Conservation (phyloP, 2,329 filamentous ascomycete genomes). For the Emmonsia crescens region DNA sequence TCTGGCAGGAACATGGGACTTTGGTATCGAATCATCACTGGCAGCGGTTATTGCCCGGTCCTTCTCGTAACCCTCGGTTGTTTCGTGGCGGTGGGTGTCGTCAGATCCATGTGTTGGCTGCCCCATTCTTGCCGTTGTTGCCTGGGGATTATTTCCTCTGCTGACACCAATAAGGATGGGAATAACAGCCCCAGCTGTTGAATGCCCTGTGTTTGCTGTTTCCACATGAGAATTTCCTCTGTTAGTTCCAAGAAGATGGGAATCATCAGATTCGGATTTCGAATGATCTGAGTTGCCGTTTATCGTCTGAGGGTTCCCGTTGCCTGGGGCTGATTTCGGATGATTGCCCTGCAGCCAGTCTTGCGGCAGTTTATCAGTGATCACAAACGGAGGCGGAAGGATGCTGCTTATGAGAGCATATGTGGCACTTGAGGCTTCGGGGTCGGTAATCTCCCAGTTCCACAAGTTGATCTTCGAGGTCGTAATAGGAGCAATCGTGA, state of each 20-base stretch:
- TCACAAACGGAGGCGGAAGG: constrained; percentile 9
- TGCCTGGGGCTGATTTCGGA: neutral
- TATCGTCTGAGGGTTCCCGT: neutral
- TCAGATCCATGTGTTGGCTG: neutral
- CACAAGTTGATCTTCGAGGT: constrained; percentile 8
- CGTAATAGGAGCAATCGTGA: constrained; percentile 10
- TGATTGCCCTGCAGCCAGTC: neutral
- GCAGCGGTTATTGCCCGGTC: neutral
- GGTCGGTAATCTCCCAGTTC: constrained; percentile 5
- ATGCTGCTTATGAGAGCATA: constrained; percentile 8
- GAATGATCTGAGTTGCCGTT: neutral
- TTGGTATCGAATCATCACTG: neutral
- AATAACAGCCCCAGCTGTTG: neutral
- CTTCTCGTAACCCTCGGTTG: neutral
- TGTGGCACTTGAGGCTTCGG: neutral
- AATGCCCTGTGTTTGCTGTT: neutral
- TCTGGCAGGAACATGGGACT: neutral
- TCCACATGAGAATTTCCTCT: neutral
- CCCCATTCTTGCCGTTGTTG: neutral
- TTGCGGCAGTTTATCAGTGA: constrained; percentile 7
- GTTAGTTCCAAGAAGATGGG: neutral
- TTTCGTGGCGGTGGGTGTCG: neutral
- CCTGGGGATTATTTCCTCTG: neutral
- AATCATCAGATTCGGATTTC: neutral
- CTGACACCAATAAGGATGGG: neutral